phyloP scores from a whole-genome alignment of 129 eudicot species.

The Chrysanthemum makinoi region DNA sequence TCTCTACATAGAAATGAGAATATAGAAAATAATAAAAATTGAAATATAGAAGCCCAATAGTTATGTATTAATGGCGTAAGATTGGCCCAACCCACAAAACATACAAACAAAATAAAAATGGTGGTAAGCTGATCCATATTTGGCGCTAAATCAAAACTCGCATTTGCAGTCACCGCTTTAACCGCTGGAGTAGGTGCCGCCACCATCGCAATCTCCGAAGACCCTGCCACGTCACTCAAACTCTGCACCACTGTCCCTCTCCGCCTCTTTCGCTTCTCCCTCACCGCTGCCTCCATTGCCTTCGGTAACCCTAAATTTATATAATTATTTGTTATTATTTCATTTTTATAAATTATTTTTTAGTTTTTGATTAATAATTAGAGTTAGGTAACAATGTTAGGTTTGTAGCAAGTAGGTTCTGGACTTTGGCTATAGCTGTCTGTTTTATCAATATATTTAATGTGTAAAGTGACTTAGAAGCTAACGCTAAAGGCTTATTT shows the following conservation, averaged over 20 bases:
- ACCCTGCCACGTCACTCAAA: constrained; percentile 72
- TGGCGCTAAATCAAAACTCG: constrained; percentile 57
- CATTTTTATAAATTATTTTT: background rate
- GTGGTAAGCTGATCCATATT: constrained; percentile 64
- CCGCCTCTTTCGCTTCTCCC: constrained; percentile 72
- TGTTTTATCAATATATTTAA: too few species aligned
- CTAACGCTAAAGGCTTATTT: too few species aligned
- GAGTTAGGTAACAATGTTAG: too few species aligned
- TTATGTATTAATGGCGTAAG: too few species aligned
- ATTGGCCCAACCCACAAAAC: too few species aligned
- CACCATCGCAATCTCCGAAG: constrained; percentile 63
- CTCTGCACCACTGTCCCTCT: constrained; percentile 79
- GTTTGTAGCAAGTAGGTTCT: too few species aligned
- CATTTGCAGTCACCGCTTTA: constrained; percentile 50
- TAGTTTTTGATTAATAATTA: too few species aligned
- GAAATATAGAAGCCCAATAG: too few species aligned
- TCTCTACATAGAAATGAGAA: too few species aligned
- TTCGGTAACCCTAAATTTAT: constrained; percentile 47
- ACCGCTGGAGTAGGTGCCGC: constrained; percentile 73
- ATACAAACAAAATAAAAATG: background rate
- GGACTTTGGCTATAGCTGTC: too few species aligned
- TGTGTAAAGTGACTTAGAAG: too few species aligned
- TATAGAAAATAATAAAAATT: too few species aligned
- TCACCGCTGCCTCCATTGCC: constrained; percentile 72
- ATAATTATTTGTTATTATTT: background rate